These are phyloP conservation scores for Pestalotiopsis fici DNA, from an alignment of 2,329 filamentous ascomycete species.

Conservation along the genomic window DNA sequence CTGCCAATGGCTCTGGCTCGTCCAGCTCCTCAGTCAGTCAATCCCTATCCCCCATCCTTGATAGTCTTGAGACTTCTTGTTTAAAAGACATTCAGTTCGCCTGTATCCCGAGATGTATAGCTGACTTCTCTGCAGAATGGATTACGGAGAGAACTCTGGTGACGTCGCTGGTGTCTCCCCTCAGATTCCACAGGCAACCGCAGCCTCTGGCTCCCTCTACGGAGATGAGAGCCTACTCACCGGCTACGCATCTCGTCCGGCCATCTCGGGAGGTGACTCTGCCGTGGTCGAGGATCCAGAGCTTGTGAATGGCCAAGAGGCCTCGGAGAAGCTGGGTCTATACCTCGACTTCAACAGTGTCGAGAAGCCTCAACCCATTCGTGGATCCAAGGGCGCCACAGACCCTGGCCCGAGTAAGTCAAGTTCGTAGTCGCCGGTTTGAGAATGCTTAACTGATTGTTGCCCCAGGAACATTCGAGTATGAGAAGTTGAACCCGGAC, in stretches of 20 bases:
- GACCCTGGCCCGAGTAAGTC: conserved; percentile 51
- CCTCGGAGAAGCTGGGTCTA: conserved; percentile 48
- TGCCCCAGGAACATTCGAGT: conserved; percentile 40
- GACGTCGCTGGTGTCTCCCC: conserved; percentile 40
- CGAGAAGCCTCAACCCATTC: conserved; percentile 55
- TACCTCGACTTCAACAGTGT: conserved; percentile 55
- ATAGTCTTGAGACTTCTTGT: background rate
- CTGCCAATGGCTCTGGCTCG: conserved; percentile 7
- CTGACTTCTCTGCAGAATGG: conserved; percentile 28
- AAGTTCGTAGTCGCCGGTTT: background rate
- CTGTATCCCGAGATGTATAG: background rate
- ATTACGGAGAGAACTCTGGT: conserved; percentile 43
- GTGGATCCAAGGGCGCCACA: conserved; percentile 48
- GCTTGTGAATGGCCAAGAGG: conserved; percentile 51
- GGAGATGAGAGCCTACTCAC: conserved; percentile 40
- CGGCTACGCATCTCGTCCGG: conserved; percentile 36
- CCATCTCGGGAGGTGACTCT: conserved; percentile 36
- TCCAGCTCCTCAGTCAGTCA: conserved; percentile 12
- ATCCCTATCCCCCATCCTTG: background rate
- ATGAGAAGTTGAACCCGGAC: conserved; percentile 57
- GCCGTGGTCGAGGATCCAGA: conserved; percentile 39
- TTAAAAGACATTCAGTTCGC: background rate
- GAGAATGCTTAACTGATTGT: background rate
- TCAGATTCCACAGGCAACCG: conserved; percentile 37
- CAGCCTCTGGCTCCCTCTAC: conserved; percentile 39